Evolutionary conservation across 2,329 filamentous ascomycete species (phyloP).

Genomic region (Stemphylium lycopersici): DNA sequence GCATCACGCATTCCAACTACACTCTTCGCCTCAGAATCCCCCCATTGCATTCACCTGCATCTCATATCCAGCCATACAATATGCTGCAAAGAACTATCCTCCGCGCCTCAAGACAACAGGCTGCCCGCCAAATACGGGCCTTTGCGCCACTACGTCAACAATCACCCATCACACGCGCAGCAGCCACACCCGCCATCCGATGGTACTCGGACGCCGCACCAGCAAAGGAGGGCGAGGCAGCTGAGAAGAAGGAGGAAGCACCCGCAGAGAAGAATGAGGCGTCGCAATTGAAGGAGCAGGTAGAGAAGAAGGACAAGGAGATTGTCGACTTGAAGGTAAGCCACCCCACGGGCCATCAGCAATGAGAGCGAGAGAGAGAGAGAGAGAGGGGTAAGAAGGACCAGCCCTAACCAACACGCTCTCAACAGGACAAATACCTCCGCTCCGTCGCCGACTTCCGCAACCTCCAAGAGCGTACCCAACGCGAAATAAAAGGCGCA

Average conservation of each 20-base stretch:
- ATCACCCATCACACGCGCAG: slow-evolving; percentile 38
- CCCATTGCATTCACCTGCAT: not conserved
- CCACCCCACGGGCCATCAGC: too few species aligned
- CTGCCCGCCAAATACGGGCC: slow-evolving; percentile 50
- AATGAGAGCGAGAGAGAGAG: too few species aligned
- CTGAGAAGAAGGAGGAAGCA: slow-evolving; percentile 56
- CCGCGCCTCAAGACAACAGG: slow-evolving; percentile 54
- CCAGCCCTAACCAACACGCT: not conserved
- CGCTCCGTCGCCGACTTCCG: slow-evolving; percentile 95
- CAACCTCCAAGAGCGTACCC: slow-evolving; percentile 94
- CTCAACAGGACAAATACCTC: slow-evolving; percentile 83
- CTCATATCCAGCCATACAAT: slow-evolving; percentile 26
- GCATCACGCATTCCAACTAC: slow-evolving; percentile 9
- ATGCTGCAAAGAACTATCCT: slow-evolving; percentile 61
- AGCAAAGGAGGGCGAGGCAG: slow-evolving; percentile 49
- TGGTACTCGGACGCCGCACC: slow-evolving; percentile 58
- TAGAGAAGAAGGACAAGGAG: slow-evolving; percentile 75
- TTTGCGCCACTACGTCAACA: slow-evolving; percentile 46
- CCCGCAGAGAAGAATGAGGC: slow-evolving; percentile 30
- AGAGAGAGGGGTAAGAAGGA: not conserved
- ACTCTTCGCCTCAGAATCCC: slow-evolving; percentile 4
- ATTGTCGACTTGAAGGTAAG: slow-evolving; percentile 83
- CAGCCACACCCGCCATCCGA: slow-evolving; percentile 41
- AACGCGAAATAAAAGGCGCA: slow-evolving; percentile 85
- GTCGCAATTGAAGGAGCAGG: slow-evolving; percentile 63